Evolutionary conservation across 345 rosid genomes (phyloP).

Genomic region (Populus nigra): DNA sequence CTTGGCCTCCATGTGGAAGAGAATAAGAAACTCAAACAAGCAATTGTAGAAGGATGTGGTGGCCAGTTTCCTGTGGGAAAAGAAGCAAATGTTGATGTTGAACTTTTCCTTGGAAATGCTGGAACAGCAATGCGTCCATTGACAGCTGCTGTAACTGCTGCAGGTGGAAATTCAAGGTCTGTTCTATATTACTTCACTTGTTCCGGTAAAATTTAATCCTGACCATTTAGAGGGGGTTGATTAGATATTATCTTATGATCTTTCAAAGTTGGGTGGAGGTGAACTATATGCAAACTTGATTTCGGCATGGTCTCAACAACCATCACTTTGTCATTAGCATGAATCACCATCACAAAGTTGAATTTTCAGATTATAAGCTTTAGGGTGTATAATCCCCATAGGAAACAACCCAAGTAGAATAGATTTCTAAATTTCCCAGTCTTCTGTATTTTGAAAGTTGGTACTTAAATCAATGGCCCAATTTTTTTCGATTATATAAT

Average conservation of each 20-base stretch:
- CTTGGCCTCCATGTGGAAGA: slow-evolving; percentile 66
- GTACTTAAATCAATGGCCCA: neutral
- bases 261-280: neutral
- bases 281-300: neutral
- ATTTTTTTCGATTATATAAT: neutral
- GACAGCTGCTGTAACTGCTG: slow-evolving; percentile 87
- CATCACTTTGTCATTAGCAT: neutral
- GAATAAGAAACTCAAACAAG: slow-evolving; percentile 51
- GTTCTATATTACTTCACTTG: neutral
- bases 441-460: neutral
- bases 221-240: neutral
- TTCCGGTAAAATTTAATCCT: neutral
- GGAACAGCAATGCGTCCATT: slow-evolving; percentile 98
- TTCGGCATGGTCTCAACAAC: neutral
- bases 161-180: slow-evolving; percentile 89
- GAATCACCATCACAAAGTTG: neutral
- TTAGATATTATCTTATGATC: neutral
- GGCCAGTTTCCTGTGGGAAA: slow-evolving; percentile 69
- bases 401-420: neutral
- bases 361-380: neutral
- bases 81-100: slow-evolving; percentile 50
- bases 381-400: neutral
- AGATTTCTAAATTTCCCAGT: neutral
- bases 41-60: slow-evolving; percentile 77
- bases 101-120: slow-evolving; percentile 93